Evolutionary conservation across 2,329 filamentous ascomycete species (phyloP).

Genomic region (Botrytis porri): DNA sequence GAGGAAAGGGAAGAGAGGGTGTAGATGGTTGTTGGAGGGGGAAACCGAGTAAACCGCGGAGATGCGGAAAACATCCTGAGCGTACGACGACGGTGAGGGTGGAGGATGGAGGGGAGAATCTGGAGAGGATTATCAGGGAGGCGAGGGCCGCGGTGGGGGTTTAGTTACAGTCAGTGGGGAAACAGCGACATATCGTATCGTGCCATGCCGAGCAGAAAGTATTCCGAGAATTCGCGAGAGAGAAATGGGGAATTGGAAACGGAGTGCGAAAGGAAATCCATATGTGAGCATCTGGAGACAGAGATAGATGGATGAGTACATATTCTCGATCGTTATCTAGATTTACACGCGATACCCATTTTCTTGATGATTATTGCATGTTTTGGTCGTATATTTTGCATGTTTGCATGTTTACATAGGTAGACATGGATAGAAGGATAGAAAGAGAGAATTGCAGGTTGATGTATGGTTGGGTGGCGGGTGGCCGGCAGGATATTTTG

Average conservation of each 20-base stretch:
- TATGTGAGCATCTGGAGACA: not conserved
- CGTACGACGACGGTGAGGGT: constrained; percentile 33
- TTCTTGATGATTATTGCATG: not conserved
- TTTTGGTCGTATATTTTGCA: not conserved
- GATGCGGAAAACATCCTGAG: constrained; percentile 54
- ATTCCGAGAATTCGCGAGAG: not conserved
- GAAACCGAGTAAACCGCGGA: constrained; percentile 55
- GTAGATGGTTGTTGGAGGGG: constrained; percentile 56
- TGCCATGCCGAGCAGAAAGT: not conserved
- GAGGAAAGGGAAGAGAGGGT: constrained; percentile 43
- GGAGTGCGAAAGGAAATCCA: not conserved
- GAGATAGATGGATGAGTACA: not conserved
- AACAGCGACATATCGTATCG: not conserved
- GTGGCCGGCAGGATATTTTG: too few species aligned
- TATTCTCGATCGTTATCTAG: not conserved
- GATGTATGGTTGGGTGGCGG: too few species aligned
- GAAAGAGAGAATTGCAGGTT: not conserved
- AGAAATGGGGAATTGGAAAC: not conserved
- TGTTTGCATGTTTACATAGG: not conserved
- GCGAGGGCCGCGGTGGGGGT: constrained; percentile 11
- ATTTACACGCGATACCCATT: not conserved
- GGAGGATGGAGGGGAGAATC: constrained; percentile 22
- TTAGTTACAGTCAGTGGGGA: not conserved
- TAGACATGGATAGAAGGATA: not conserved
- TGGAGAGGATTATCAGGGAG: constrained; percentile 15